Percentiles rank a stretch among this genome's conserved stretches.
Conservation (phyloP, 2,329 filamentous ascomycete genomes). For the Thermochaetoides dissita region DNA sequence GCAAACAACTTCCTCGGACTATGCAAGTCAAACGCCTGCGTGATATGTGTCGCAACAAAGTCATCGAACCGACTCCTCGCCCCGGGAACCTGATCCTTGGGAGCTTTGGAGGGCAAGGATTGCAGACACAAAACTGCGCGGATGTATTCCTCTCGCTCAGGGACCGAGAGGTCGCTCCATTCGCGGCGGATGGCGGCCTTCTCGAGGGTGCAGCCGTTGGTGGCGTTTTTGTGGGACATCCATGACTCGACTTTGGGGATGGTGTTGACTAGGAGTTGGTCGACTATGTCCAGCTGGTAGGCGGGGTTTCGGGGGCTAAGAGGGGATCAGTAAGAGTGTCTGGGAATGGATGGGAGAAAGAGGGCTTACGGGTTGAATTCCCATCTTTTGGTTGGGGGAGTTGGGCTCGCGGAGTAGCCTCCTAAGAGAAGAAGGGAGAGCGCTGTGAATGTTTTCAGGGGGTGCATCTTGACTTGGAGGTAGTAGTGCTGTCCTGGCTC, state of each 20-base stretch:
- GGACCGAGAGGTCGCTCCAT: slow-evolving; percentile 17
- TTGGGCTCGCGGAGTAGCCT: too few relatives aligned
- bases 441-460: not conserved
- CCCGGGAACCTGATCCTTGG: slow-evolving; percentile 16
- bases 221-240: slow-evolving; percentile 16
- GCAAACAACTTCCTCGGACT: slow-evolving; percentile 17
- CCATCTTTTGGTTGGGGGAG: slow-evolving; percentile 1
- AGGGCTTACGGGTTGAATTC: slow-evolving; percentile 1
- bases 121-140: slow-evolving; percentile 17
- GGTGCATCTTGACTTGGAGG: too few relatives aligned
- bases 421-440: slow-evolving; percentile 4
- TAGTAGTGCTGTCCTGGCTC: too few relatives aligned
- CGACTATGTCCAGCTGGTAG: slow-evolving; percentile 18
- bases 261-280: slow-evolving; percentile 16
- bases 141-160: slow-evolving; percentile 16
- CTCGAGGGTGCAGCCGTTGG: slow-evolving; percentile 18
- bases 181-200: slow-evolving; percentile 17
- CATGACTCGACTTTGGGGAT: slow-evolving; percentile 18
- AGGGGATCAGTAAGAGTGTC: not conserved
- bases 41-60: slow-evolving; percentile 22
- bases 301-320: slow-evolving; percentile 13
- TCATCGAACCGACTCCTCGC: slow-evolving; percentile 19
- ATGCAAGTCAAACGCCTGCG: slow-evolving; percentile 15
- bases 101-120: slow-evolving; percentile 14
- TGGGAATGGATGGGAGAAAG: not conserved